Conservation (phyloP, 2,329 filamentous ascomycete species). For the Xylariaceae sp. region DNA sequence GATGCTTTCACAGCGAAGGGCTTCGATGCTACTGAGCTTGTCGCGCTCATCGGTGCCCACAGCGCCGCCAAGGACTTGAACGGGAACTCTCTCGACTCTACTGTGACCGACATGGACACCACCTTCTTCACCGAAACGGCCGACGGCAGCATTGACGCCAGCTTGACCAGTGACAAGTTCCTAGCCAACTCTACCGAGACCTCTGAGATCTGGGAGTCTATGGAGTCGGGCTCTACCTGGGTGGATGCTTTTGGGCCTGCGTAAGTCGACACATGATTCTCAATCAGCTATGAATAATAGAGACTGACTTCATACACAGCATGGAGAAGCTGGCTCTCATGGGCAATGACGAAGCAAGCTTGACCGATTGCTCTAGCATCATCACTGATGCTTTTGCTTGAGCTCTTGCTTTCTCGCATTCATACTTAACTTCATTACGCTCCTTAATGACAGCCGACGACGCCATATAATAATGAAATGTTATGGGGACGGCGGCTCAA, state of each 20-base stretch:
- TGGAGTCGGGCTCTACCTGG: constrained; percentile 20
- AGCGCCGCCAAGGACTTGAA: constrained; percentile 21
- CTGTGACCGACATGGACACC: constrained; percentile 17
- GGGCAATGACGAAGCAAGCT: constrained; percentile 17
- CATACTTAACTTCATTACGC: too few species aligned
- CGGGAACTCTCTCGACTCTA: constrained; percentile 19
- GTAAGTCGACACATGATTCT: constrained; percentile 16
- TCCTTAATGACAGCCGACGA: too few species aligned
- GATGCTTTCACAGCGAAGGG: constrained; percentile 18
- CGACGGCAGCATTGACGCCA: constrained; percentile 16
- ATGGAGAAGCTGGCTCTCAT: constrained; percentile 24
- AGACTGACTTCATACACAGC: constrained; percentile 10
- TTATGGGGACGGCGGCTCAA: too few species aligned
- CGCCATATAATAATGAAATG: too few species aligned
- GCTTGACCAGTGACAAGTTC: constrained; percentile 21
- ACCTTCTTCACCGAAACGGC: constrained; percentile 24
- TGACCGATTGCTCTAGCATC: constrained; percentile 24
- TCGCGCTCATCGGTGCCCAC: constrained; percentile 24
- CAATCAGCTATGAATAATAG: background rate
- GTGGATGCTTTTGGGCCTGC: constrained; percentile 19
- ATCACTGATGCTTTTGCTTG: constrained; percentile 17
- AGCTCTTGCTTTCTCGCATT: too few species aligned
- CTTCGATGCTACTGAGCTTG: constrained; percentile 20
- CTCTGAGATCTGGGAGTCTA: constrained; percentile 18
- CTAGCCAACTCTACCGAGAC: constrained; percentile 21